phyloP scores from a whole-genome alignment of 331 rosid species.

The Cydonia oblonga region DNA sequence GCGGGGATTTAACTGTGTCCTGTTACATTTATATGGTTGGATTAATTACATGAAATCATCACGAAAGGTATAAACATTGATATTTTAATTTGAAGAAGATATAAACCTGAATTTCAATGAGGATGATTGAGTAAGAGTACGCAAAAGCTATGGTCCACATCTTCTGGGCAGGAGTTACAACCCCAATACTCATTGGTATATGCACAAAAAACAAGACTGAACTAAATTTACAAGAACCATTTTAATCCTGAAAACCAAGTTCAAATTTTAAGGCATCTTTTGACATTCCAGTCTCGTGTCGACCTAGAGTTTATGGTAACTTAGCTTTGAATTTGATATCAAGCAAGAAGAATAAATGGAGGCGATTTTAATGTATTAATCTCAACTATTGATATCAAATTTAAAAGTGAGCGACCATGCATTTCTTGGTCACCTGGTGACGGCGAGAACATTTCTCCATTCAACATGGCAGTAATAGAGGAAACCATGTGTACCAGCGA shows the following conservation, averaged over 20 bases:
- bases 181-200: slow-evolving; percentile 14
- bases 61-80: background rate
- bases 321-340: too few relatives aligned
- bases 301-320: background rate
- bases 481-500: slow-evolving; percentile 22
- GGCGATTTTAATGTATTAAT: background rate
- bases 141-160: slow-evolving; percentile 70
- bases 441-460: background rate
- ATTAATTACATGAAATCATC: background rate
- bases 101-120: slow-evolving; percentile 66
- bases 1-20: slow-evolving; percentile 60
- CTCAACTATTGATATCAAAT: background rate
- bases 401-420: too few relatives aligned
- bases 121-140: slow-evolving; percentile 53
- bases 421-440: too few relatives aligned
- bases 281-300: background rate
- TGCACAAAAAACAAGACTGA: background rate
- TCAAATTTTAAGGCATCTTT: background rate
- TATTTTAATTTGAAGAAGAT: background rate
- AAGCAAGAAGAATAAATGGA: background rate
- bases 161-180: background rate
- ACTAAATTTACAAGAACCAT: background rate
- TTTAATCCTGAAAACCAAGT: background rate
- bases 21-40: slow-evolving; percentile 13
- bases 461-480: background rate